Evolutionary conservation across 306 rosid species (phyloP).

Genomic region (Gleditsia sinensis): DNA sequence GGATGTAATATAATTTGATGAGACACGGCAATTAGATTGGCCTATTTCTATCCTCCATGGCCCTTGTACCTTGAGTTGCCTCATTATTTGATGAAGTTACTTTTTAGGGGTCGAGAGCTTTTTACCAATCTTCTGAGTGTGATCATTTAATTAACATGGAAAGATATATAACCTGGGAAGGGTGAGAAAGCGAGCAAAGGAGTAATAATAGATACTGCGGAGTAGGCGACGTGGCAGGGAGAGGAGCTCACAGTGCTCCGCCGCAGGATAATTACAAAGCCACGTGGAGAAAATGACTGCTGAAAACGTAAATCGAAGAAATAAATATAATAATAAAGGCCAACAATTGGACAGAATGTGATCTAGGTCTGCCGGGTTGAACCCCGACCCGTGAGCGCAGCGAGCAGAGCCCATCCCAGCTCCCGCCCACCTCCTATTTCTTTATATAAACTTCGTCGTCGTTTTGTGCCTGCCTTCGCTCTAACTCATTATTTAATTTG

Average conservation of each 20-base stretch:
- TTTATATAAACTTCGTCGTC: background rate
- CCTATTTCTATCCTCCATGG: background rate
- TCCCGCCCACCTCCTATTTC: background rate
- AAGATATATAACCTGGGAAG: too few species aligned
- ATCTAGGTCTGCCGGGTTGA: constrained; percentile 30
- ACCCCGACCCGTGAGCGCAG: constrained; percentile 16
- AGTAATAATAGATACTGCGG: background rate
- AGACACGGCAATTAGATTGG: too few species aligned
- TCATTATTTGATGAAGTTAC: background rate
- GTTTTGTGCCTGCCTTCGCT: background rate
- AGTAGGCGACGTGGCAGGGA: constrained; percentile 43
- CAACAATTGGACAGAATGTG: constrained; percentile 45
- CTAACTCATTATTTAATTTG: background rate
- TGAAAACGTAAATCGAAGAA: constrained; percentile 7
- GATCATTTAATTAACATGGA: too few species aligned
- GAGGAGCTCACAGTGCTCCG: constrained; percentile 34
- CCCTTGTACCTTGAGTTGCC: background rate
- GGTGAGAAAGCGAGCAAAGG: background rate
- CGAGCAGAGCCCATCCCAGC: constrained; percentile 26
- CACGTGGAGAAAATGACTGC: constrained; percentile 47
- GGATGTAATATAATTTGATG: too few species aligned
- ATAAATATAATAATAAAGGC: background rate
- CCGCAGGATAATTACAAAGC: constrained; percentile 34
- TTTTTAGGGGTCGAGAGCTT: background rate
- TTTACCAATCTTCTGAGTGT: background rate